Evolutionary conservation across 1,284 basidiomycete genomes (phyloP).

Genomic region (Microbotryum silenes-acaulis): DNA sequence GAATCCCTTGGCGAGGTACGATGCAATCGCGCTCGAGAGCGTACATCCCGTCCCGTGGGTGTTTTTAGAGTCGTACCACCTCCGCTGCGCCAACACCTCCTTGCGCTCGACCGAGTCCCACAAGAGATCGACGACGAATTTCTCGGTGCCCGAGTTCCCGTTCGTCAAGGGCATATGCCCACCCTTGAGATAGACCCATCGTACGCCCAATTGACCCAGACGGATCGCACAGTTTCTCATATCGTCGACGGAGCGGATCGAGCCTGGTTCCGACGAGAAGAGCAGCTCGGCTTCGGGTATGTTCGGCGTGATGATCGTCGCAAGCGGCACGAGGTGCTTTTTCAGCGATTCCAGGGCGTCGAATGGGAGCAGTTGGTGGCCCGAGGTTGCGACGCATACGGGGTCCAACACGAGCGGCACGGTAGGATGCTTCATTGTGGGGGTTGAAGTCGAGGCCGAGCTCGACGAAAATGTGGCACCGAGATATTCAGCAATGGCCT

Average conservation of each 20-base stretch:
- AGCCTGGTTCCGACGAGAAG: constrained; percentile 41
- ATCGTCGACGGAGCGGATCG: constrained; percentile 52
- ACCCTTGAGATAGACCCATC: constrained; percentile 74
- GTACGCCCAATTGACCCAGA: constrained; percentile 50
- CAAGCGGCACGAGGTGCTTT: constrained; percentile 60
- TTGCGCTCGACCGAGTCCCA: constrained; percentile 42
- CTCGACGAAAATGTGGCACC: constrained; percentile 13
- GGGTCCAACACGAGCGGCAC: constrained; percentile 65
- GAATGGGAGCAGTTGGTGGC: constrained; percentile 65
- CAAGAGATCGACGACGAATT: constrained; percentile 70
- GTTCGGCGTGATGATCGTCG: constrained; percentile 78
- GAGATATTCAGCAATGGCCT: constrained; percentile 40
- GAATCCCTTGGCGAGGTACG: neutral
- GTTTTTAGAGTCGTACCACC: constrained; percentile 58
- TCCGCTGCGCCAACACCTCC: constrained; percentile 56
- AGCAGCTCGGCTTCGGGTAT: constrained; percentile 70
- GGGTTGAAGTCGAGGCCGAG: constrained; percentile 1
- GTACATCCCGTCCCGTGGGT: constrained; percentile 80
- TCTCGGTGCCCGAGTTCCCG: constrained; percentile 7
- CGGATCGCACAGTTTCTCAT: constrained; percentile 57
- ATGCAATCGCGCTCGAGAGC: neutral
- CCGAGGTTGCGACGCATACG: constrained; percentile 87
- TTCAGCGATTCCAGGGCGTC: constrained; percentile 59
- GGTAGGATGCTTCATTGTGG: constrained; percentile 3
- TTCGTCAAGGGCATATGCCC: constrained; percentile 58